Base-by-base conservation (phyloP, 1,284 basidiomycete species). In the Ceraceosorus bombacis region DNA sequence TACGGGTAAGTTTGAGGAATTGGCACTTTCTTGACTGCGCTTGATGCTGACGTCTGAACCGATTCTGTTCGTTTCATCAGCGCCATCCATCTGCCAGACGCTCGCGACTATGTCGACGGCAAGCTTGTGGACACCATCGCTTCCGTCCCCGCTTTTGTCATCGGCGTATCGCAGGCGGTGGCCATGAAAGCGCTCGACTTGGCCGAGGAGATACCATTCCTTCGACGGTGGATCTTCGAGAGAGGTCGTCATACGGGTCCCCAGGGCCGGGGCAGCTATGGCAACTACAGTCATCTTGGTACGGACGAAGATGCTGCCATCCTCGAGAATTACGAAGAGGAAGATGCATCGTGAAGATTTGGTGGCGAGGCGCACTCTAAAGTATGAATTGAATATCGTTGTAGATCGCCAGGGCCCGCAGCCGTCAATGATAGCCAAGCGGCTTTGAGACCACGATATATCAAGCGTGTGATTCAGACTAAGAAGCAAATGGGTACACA, bases 31-130 rank as follows among this genome's bases (percentile, higher is more conserved):
- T 36, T 48, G n/a, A 43, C 38, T 38, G 55, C 41, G 15, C 62
- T 90, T 90, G 72, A 92, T 95, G 81, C 96, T 91, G 82, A 48
- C 15, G 46, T 2, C 12, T 15, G 46, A 27, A 27, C 27, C 27
- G 27, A 27, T 27, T 27, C n/a, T 40, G 39, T 41, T 41, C 9
- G 0, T 8, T 9, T 41, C 3, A 5, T 27, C 43, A 58, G 57
- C 43, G 13, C 65, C 9, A 70, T 65, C 38, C 57, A 65, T 4
- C 52, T 67, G n/a, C 68, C 65, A 5, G 67, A 66, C 70, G 78
- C 61, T 59, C 57, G 48, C 57, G 59, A 48, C 54, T 69, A 72
- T 73, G 69, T 70, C 64, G 70, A 73, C 85, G 43, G 86, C 87
- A n/a, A 83, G 85, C 57, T 89, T 87, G 77, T 86, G 9, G 88